Conservation (phyloP, 306 rosid species). For the Crotalaria pallida region DNA sequence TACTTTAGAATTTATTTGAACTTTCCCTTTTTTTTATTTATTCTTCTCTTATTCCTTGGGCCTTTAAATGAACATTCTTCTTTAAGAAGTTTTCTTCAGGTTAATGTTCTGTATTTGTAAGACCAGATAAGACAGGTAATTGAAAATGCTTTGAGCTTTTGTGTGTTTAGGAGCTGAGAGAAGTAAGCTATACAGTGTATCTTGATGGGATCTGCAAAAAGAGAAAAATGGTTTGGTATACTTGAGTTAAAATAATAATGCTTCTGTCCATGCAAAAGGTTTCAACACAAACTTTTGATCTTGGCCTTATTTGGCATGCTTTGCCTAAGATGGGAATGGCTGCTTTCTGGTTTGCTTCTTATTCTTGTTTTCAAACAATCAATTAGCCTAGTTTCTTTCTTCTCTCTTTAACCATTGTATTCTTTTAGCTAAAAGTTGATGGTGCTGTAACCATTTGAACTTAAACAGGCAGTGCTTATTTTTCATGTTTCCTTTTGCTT, state of each 20-base stretch:
- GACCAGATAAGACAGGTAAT: not conserved
- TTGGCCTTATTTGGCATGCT: slow-evolving; percentile 23
- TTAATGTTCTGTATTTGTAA: slow-evolving; percentile 31
- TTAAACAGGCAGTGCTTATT: slow-evolving; percentile 5
- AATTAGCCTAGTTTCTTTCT: not conserved
- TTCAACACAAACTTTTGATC: slow-evolving; percentile 13
- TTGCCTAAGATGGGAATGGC: slow-evolving; percentile 26
- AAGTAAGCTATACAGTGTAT: slow-evolving; percentile 14
- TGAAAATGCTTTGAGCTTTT: not conserved
- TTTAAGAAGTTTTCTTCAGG: slow-evolving; percentile 26
- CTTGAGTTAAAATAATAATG: slow-evolving; percentile 16
- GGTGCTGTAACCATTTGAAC: too few species aligned
- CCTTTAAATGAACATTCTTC: slow-evolving; percentile 14
- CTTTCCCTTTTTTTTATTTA: slow-evolving; percentile 11
- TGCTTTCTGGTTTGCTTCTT: not conserved
- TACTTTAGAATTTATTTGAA: too few species aligned
- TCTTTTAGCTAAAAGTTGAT: too few species aligned
- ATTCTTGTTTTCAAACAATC: slow-evolving; percentile 23
- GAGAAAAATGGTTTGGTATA: slow-evolving; percentile 28
- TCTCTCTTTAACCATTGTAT: slow-evolving; percentile 9
- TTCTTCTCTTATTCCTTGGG: not conserved
- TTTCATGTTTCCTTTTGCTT: not conserved
- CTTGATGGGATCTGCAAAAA: slow-evolving; percentile 36
- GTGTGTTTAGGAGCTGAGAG: slow-evolving; percentile 4
- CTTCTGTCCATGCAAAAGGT: slow-evolving; percentile 45